Base-by-base conservation (phyloP, 2,329 filamentous ascomycete species). In the Aspergillus carbonarius region DNA sequence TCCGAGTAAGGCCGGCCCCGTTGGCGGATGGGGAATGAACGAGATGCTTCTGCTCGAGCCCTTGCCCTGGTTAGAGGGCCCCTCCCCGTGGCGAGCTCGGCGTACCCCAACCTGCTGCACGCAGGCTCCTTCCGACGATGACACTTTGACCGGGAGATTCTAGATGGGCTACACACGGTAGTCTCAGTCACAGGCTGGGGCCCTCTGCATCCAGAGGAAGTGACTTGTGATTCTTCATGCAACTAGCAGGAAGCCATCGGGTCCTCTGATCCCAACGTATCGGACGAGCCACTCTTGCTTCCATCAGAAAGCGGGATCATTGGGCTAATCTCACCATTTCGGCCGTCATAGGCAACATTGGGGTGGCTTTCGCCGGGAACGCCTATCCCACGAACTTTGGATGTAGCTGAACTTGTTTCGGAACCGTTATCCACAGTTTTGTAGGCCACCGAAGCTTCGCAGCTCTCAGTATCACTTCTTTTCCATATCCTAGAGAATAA, bases 61-160 rank as follows among this genome's bases (percentile, higher is more conserved):
- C 49, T 52, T 52, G 32, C 25, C 20, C 49, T 52, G 23, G 49
- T 52, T 52, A 20, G 17, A 52, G 17, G 17, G 32, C 49, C 49
- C 15, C 32, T 35, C 13, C 25, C 27, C 3, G 17, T 20, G 17
- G 49, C 49, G 34, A 52, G 25, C 34, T 52, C 49, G 15, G 49
- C 32, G 17, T 52, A 39, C 18, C 49, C 32, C 17, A 39, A 52
- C 37, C 1, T 39, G 37, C 37, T 39, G 37, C 37, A 39, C 7
- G 37, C 37, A 7, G 37, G 37, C 37, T 39, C 13, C 37, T 39
- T 39, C 37, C 3, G 7, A 39, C n/a, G 3, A 7, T 39, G n/a
- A 39, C n/a, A 17, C 37, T 39, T 39, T 39, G n/a, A 39, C 37
- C 13, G 37, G 13, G n/a, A 39, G 37, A 39, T 39, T 39, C 37